Evolutionary conservation across 1,139 yeast species (phyloP), one percentile per base, ranked within the genome.

Genomic region (Candida sanyaensis): DNA sequence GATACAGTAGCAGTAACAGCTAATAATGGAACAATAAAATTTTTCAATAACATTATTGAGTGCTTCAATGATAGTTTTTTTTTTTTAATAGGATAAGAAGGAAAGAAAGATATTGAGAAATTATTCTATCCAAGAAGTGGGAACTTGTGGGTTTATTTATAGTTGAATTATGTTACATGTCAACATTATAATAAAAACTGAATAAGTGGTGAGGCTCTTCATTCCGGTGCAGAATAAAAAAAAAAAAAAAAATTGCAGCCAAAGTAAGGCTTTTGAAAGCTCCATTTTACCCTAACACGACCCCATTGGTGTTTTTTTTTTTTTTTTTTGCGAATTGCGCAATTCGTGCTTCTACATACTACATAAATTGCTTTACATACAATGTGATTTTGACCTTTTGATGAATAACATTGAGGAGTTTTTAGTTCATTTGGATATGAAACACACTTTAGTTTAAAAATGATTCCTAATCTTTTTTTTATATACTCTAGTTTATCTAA

Each of bases 11-110:
- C 38, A 34, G 27, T 26, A n/a, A 39, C 34, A 28, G 44, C 44
- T 17, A 41, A 41, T 27, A 41, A 41, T 27, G 44, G 44, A 27
- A 41, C 38, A 41, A 41, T 34, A 27, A 41, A 39, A 17, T 41
- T 41, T 34, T 33, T 12, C 44, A 41, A 41, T 28, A 41, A 41
- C 44, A 41, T 41, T 23, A 32, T 32, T 30, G 23, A n/a, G n/a
- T 26, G 11, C 8, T 28, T 13, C 8, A 32, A 13, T 37, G 42
- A n/a, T n/a, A n/a, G n/a, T n/a, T n/a, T 32, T 27, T 31, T 26
- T 41, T 11, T 17, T 11, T 24, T 33, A 10, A 27, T 27, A 8
- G 17, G 17, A 13, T 10, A 27, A 39, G 27, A 6, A 26, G 10
- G n/a, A 12, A 26, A 24, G 23, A 23, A 36, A 37, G 27, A 4